These are phyloP conservation scores for Aspergillus panamensis DNA, from an alignment of 495 filamentous ascomycete species.

Conservation along the genomic window DNA sequence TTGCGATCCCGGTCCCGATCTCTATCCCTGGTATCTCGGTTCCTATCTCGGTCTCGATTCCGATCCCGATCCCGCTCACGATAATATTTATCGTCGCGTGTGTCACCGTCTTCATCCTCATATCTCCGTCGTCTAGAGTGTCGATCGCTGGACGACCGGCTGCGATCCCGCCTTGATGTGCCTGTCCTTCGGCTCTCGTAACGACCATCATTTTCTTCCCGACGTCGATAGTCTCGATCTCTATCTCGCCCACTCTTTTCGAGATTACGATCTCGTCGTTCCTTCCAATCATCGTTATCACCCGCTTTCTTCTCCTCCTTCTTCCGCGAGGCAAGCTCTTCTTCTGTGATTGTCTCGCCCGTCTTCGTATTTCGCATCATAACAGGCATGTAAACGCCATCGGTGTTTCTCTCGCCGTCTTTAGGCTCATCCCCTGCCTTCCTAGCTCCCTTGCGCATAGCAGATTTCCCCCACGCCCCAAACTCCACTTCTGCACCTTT, in stretches of 20 bases:
- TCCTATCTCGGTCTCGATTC: conserved; percentile 37
- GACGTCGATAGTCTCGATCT: conserved; percentile 32
- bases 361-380: conserved; percentile 63
- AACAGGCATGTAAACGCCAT: conserved; percentile 63
- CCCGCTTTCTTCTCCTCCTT: conserved; percentile 39
- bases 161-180: conserved; percentile 38
- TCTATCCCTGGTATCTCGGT: too few relatives aligned
- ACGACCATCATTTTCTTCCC: conserved; percentile 29
- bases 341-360: conserved; percentile 62
- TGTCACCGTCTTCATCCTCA: conserved; percentile 29
- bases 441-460: conserved; percentile 54
- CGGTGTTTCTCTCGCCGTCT: conserved; percentile 36
- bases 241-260: conserved; percentile 47
- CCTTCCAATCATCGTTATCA: conserved; percentile 46
- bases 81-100: conserved; percentile 30
- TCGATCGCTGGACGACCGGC: conserved; percentile 30
- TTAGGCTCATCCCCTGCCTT: conserved; percentile 37
- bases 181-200: conserved; percentile 28
- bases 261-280: conserved; percentile 47
- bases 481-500: conserved; percentile 73
- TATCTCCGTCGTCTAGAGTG: conserved; percentile 35
- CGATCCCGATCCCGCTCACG: conserved; percentile 32
- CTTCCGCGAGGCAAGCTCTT: conserved; percentile 52
- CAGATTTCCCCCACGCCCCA: conserved; percentile 68
- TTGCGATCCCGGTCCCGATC: conserved; percentile 34